phyloP scores from a whole-genome alignment of 2,329 filamentous ascomycete species.

The Coniochaeta pulveracea region DNA sequence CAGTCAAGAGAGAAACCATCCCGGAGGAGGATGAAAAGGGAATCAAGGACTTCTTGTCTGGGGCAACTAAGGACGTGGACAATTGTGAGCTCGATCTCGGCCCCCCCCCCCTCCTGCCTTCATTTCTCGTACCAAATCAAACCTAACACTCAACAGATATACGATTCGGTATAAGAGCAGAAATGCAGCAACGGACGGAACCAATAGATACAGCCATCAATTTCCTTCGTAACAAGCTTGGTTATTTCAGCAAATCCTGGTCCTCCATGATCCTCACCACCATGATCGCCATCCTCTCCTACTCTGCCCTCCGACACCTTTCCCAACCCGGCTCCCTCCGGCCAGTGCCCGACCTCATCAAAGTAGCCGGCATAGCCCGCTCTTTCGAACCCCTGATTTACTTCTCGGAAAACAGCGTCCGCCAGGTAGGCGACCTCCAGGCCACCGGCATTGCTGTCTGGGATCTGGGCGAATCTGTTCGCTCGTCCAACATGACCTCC shows the following conservation, averaged over 20 bases:
- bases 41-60: slow-evolving; percentile 20
- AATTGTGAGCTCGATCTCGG: slow-evolving; percentile 32
- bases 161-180: slow-evolving; percentile 75
- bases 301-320: slow-evolving; percentile 53
- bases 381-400: slow-evolving; percentile 92
- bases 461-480: slow-evolving; percentile 86
- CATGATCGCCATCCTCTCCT: slow-evolving; percentile 50
- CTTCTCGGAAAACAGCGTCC: slow-evolving; percentile 81
- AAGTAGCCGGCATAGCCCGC: slow-evolving; percentile 78
- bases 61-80: too few species aligned
- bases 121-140: slow-evolving; percentile 14
- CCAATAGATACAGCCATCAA: slow-evolving; percentile 65
- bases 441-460: slow-evolving; percentile 89
- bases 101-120: slow-evolving; percentile 8
- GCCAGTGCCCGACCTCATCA: slow-evolving; percentile 75
- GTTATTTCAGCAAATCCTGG: slow-evolving; percentile 57
- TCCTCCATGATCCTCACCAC: slow-evolving; percentile 52
- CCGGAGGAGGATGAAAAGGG: slow-evolving; percentile 20
- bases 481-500: slow-evolving; percentile 82
- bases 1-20: slow-evolving; percentile 9
- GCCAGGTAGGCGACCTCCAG: slow-evolving; percentile 78
- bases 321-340: slow-evolving; percentile 56
- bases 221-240: slow-evolving; percentile 49
- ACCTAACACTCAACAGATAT: slow-evolving; percentile 47
- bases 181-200: slow-evolving; percentile 78